Conservation (phyloP, 192 early-diverging fungal genomes). For the Backusella westeae region DNA sequence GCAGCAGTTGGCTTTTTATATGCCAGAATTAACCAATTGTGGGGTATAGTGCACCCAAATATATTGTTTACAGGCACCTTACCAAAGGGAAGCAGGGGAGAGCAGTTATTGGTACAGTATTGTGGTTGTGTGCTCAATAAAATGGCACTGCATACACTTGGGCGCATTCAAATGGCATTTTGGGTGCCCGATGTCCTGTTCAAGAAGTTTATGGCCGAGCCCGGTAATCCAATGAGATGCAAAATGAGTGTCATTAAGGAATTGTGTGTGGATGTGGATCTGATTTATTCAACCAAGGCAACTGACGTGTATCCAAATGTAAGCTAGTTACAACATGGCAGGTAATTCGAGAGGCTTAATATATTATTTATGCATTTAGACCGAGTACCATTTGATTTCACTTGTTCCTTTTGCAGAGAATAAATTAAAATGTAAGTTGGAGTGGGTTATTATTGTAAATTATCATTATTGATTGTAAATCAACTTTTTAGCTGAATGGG, state of each 20-base stretch:
- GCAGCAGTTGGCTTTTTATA: too few relatives aligned
- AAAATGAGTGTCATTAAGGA: conserved; percentile 35
- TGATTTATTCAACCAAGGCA: conserved; percentile 8
- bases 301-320: conserved; percentile 25
- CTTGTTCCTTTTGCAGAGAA: conserved; percentile 26
- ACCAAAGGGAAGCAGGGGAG: conserved; percentile 28
- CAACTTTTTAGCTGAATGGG: conserved; percentile 32
- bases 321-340: background rate
- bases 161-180: conserved; percentile 38
- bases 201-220: conserved; percentile 18
- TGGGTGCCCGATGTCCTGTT: conserved; percentile 30
- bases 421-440: conserved; percentile 21
- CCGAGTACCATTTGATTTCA: conserved; percentile 29
- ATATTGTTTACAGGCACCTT: conserved; percentile 38
- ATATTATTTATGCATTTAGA: background rate
- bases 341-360: too few relatives aligned
- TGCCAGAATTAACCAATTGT: too few relatives aligned
- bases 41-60: conserved; percentile 10
- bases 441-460: background rate
- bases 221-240: conserved; percentile 21
- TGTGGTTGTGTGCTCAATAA: conserved; percentile 33
- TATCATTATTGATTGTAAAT: background rate
- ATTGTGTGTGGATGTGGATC: conserved; percentile 21
- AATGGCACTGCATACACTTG: conserved; percentile 34
- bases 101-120: conserved; percentile 36